Conservation (phyloP, 176 grass and related monocot species). For the Phyllostachys edulis region DNA sequence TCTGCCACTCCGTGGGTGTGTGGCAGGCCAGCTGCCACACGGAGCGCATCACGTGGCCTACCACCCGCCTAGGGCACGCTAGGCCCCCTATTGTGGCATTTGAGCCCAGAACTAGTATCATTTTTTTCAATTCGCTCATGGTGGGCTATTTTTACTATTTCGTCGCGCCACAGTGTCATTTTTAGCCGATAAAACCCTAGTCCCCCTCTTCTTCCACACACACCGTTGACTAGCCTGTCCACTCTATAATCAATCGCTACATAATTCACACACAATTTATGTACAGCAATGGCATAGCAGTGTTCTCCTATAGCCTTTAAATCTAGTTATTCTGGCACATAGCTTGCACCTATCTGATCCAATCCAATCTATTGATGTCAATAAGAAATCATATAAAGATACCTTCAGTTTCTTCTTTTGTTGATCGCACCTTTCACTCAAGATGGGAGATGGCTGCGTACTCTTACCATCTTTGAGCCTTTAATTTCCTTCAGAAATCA, state of each 20-base stretch:
- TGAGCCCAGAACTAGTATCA: too few species aligned
- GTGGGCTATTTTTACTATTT: too few species aligned
- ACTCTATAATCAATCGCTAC: neutral
- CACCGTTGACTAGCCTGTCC: neutral
- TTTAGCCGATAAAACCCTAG: neutral
- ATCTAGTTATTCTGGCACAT: neutral
- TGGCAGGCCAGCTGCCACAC: too few species aligned
- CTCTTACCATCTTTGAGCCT: neutral
- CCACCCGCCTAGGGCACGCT: too few species aligned
- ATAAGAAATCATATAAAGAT: neutral
- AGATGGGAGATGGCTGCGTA: neutral
- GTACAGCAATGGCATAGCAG: neutral
- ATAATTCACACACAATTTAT: neutral
- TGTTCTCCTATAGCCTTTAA: neutral
- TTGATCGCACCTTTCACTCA: neutral
- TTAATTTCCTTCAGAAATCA: neutral
- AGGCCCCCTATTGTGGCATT: too few species aligned
- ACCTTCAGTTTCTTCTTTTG: neutral
- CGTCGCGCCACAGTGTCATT: too few species aligned
- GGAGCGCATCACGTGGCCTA: too few species aligned
- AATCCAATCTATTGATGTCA: conserved; percentile 11
- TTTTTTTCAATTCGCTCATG: too few species aligned
- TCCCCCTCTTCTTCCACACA: neutral
- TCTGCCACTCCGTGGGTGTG: too few species aligned
- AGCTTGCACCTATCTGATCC: neutral